Base-by-base conservation (phyloP, 106 monocot species). In the Apostasia ramifera region DNA sequence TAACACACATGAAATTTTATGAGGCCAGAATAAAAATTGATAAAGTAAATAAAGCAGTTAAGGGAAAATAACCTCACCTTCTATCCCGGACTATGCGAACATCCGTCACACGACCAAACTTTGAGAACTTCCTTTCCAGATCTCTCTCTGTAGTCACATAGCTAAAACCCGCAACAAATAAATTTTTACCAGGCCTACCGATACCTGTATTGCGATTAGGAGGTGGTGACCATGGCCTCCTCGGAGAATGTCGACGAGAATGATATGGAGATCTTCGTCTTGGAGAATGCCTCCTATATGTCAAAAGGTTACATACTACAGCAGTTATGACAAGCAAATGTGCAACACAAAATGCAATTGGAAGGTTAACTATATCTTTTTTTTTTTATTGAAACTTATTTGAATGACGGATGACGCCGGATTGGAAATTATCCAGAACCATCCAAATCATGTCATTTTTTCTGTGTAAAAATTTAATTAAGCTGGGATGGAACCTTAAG, bases 101-200 rank as follows among this genome's bases (percentile, higher is more conserved):
- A 77, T 83, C 84, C 70, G 73, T 82, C 11, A 88, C 88, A 67
- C 79, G 78, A 7, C 88, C 88, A 79, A 74, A 88, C 68, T 75
- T 79, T 6, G 81, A 76, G 66, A 88, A 88, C 63, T 88, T 88
- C 74, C 70, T 88, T 67, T 88, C 88, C 63, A 88, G 71, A 77
- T 88, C 88, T 79, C 79, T 79, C 71, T 84, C 88, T 53, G 80
- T 87, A 53, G 80, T 83, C 44, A 64, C 72, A 75, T 77, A 80
- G 66, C 87, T 87, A 69, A 83, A 83, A 38, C 87, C 87, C 68
- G 83, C 82, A 80, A 83, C 74, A 81, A 83, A 87, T 53, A 87
- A 79, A 69, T 83, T 83, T 45, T 61, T 77, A 55, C 83, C 83
- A 70, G 87, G 83, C 71, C 59, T 76, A 63, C 87, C 80, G 15